Percentiles rank a stretch among this genome's conserved stretches.
Conservation (phyloP, 495 filamentous ascomycete genomes). For the Amniculicola lignicola region DNA sequence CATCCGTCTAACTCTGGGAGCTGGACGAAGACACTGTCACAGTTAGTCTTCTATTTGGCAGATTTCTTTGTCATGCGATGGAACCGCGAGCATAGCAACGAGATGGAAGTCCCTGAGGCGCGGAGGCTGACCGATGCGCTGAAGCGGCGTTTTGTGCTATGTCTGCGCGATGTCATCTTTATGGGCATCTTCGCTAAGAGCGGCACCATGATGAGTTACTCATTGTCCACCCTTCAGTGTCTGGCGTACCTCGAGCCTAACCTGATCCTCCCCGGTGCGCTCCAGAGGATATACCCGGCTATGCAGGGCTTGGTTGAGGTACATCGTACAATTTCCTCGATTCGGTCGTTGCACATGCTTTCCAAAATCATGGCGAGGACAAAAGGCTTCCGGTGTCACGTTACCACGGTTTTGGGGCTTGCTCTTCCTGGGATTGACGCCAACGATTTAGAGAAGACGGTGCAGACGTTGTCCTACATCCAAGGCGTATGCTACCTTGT, state of each 20-base stretch:
- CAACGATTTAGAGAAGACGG: conserved; percentile 94
- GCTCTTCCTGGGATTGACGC: conserved; percentile 95
- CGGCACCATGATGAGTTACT: conserved; percentile 82
- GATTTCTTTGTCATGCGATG: conserved; percentile 98
- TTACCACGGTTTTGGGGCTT: conserved; percentile 86
- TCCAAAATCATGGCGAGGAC: conserved; percentile 84
- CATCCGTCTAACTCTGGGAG: conserved; percentile 92
- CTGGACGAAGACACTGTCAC: conserved; percentile 88
- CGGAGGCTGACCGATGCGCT: conserved; percentile 73
- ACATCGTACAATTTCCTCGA: conserved; percentile 89
- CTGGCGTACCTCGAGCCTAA: conserved; percentile 88
- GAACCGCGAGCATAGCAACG: conserved; percentile 90
- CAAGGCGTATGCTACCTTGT: conserved; percentile 94
- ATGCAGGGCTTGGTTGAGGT: conserved; percentile 96
- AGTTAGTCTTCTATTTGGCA: conserved; percentile 86
- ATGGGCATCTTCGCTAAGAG: conserved; percentile 99
- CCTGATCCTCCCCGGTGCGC: conserved; percentile 85
- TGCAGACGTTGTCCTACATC: conserved; percentile 90
- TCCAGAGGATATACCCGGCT: conserved; percentile 95
- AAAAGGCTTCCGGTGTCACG: conserved; percentile 90
- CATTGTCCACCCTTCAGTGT: conserved; percentile 81
- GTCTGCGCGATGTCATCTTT: conserved; percentile 87
- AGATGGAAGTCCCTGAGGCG: conserved; percentile 78
- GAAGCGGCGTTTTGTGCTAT: conserved; percentile 86
- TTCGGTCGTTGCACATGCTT: conserved; percentile 84